These are phyloP conservation scores for Taphrina betulina DNA, from an alignment of 1,139 yeast genomes.

Conservation along the genomic window DNA sequence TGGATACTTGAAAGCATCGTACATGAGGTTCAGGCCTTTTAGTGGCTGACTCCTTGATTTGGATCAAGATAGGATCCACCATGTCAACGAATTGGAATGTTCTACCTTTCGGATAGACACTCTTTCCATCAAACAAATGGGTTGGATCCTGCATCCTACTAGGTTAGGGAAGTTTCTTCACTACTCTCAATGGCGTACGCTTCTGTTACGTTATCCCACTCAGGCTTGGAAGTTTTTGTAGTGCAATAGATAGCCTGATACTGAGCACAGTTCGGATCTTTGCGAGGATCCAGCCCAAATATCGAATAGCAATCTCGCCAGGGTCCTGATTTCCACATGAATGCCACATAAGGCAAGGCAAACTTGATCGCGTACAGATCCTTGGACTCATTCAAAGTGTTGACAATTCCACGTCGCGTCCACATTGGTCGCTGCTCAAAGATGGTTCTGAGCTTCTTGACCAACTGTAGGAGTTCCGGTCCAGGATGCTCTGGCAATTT, in stretches of 20 bases:
- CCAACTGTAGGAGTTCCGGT: conserved; percentile 45
- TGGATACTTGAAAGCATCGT: conserved; percentile 3
- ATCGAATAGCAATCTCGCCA: conserved; percentile 88
- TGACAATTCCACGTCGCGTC: conserved; percentile 73
- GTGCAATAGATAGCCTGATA: conserved; percentile 88
- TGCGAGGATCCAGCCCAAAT: conserved; percentile 75
- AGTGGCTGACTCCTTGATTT: conserved; percentile 49
- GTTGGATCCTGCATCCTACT: conserved; percentile 42
- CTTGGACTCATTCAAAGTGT: conserved; percentile 53
- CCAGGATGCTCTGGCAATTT: conserved; percentile 47
- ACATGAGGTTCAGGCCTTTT: conserved; percentile 40
- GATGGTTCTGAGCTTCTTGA: conserved; percentile 54
- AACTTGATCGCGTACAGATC: conserved; percentile 55
- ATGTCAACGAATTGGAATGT: conserved; percentile 83
- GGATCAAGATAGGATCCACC: conserved; percentile 60
- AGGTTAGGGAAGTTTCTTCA: conserved; percentile 26
- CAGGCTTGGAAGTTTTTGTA: conserved; percentile 39
- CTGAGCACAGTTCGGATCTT: conserved; percentile 54
- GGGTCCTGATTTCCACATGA: conserved; percentile 82
- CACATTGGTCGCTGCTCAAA: conserved; percentile 78
- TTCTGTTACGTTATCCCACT: conserved; percentile 42
- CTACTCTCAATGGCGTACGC: conserved; percentile 41
- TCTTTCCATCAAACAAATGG: conserved; percentile 70
- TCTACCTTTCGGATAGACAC: conserved; percentile 60
- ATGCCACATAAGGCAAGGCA: conserved; percentile 82